Conservation (phyloP, 768 basidiomycete species). For the Panaeolus cyanescens region DNA sequence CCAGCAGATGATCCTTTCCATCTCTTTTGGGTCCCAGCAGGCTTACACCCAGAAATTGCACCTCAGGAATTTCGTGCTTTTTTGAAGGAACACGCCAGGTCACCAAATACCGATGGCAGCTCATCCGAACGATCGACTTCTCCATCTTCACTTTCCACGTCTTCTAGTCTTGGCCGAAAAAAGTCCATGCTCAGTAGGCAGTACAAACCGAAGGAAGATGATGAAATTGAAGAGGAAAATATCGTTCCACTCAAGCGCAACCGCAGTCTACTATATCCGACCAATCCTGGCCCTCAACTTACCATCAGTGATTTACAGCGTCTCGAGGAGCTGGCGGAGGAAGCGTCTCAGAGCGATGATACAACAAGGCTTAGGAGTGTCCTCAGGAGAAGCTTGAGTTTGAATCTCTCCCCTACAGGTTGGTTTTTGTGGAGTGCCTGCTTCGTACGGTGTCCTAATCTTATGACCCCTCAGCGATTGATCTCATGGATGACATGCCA, state of each 20-base stretch:
- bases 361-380: conserved; percentile 77
- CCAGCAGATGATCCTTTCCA: conserved; percentile 79
- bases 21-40: conserved; percentile 98
- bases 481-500: conserved; percentile 66
- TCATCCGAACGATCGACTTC: conserved; percentile 45
- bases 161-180: conserved; percentile 71
- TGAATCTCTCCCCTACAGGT: conserved; percentile 87
- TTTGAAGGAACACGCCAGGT: conserved; percentile 87
- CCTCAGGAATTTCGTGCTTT: conserved; percentile 95
- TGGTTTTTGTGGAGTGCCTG: conserved; percentile 33
- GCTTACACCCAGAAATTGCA: conserved; percentile 95
- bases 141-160: conserved; percentile 37
- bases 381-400: conserved; percentile 82
- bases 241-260: conserved; percentile 70
- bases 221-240: conserved; percentile 69
- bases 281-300: conserved; percentile 77
- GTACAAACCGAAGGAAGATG: conserved; percentile 81
- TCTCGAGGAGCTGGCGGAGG: conserved; percentile 90
- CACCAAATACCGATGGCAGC: conserved; percentile 47
- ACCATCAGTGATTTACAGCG: conserved; percentile 94
- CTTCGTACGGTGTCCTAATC: conserved; percentile 16
- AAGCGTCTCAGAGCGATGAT: conserved; percentile 82
- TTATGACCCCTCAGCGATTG: conserved; percentile 48
- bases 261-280: conserved; percentile 62
- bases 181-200: conserved; percentile 94